These are phyloP conservation scores for Urtica urens DNA, from an alignment of 306 rosid genomes.

Conservation along the genomic window DNA sequence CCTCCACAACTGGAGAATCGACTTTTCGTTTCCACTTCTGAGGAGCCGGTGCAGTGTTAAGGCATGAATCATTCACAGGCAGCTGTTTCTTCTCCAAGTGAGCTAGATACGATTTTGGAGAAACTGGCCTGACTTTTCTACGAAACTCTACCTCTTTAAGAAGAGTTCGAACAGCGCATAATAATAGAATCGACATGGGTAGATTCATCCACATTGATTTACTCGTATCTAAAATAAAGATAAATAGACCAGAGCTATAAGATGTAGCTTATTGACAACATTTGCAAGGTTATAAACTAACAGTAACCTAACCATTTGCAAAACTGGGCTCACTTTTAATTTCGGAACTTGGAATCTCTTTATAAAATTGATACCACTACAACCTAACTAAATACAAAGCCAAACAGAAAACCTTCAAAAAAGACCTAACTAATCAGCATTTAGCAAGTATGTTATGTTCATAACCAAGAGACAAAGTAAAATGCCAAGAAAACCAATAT, in stretches of 20 bases:
- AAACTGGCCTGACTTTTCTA: constrained; percentile 54
- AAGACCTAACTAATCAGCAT: too few relatives aligned
- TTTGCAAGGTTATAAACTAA: too few relatives aligned
- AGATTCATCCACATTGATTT: constrained; percentile 94
- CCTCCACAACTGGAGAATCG: constrained; percentile 71
- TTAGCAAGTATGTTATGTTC: too few relatives aligned
- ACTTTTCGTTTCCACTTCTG: constrained; percentile 76
- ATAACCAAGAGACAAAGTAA: too few relatives aligned
- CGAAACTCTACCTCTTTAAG: constrained; percentile 60
- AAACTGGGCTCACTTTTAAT: too few relatives aligned
- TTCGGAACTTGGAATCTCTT: too few relatives aligned
- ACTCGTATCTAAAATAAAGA: constrained; percentile 60
- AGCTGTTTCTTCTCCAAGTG: constrained; percentile 83
- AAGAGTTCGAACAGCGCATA: constrained; percentile 52
- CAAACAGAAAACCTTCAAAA: too few relatives aligned
- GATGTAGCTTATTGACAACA: too few relatives aligned
- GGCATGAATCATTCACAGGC: constrained; percentile 60
- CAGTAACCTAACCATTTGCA: too few relatives aligned
- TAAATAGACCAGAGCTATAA: background rate
- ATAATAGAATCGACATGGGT: constrained; percentile 66
- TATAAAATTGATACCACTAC: too few relatives aligned
- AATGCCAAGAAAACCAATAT: too few relatives aligned
- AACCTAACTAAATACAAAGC: too few relatives aligned
- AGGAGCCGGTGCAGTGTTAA: constrained; percentile 36
- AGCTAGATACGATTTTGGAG: constrained; percentile 47